Percentiles rank a stretch among this genome's conserved stretches.
These are phyloP conservation scores for Pythium dissotocum DNA, from an alignment of 352 stramenopile genomes.

Conservation along the genomic window DNA sequence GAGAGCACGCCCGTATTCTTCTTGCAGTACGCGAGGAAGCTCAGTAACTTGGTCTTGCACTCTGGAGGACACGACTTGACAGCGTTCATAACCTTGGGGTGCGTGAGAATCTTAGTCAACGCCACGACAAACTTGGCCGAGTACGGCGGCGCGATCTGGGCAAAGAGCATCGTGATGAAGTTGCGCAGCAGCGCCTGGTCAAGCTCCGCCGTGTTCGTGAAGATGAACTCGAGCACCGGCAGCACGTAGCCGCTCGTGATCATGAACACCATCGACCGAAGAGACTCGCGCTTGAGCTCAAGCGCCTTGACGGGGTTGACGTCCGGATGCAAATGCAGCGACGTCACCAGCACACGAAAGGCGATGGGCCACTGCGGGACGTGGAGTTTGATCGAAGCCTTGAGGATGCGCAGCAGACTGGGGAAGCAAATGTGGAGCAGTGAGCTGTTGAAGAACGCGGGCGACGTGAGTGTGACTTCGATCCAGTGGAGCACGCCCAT, in stretches of 20 bases:
- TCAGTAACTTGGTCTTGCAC: conserved; percentile 71
- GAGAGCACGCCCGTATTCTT: conserved; percentile 61
- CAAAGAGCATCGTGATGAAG: conserved; percentile 82
- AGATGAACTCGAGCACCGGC: conserved; percentile 82
- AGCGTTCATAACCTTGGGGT: conserved; percentile 84
- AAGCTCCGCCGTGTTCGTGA: conserved; percentile 74
- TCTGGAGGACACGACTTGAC: conserved; percentile 79
- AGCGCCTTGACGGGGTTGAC: conserved; percentile 86
- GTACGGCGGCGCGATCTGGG: conserved; percentile 71
- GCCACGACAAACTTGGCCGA: conserved; percentile 75
- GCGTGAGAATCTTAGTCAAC: conserved; percentile 72
- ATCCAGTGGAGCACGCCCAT: conserved; percentile 88
- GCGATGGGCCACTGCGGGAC: conserved; percentile 81
- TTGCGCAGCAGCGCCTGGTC: conserved; percentile 84
- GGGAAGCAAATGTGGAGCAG: conserved; percentile 86
- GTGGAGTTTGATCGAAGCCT: conserved; percentile 77
- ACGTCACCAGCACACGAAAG: conserved; percentile 79
- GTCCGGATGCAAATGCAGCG: conserved; percentile 69
- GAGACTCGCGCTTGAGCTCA: conserved; percentile 80
- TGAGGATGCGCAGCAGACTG: conserved; percentile 74
- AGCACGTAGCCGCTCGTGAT: conserved; percentile 87
- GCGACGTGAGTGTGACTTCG: conserved; percentile 69
- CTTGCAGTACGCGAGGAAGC: conserved; percentile 69
- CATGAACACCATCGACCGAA: conserved; percentile 88
- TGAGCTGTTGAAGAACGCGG: conserved; percentile 81